A percentile compares a stretch with the other conserved stretches of the same genome.
These are phyloP conservation scores for Blastomyces silverae DNA, from an alignment of 2,329 filamentous ascomycete genomes.

Conservation along the genomic window DNA sequence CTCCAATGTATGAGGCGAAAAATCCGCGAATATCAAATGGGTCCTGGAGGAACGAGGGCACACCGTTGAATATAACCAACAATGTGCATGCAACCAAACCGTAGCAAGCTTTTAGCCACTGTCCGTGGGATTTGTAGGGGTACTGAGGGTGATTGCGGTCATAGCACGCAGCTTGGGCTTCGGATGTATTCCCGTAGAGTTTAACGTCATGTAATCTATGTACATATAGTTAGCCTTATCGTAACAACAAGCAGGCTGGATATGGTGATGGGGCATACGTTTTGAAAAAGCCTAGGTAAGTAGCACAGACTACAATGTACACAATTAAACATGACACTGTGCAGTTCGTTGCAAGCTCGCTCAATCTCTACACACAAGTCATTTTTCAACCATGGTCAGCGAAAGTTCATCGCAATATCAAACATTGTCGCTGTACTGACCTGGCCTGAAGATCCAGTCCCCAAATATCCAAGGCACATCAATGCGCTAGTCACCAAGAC, in stretches of 20 bases:
- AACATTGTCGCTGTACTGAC: slow-evolving; percentile 25
- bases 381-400: slow-evolving; percentile 16
- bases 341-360: slow-evolving; percentile 36
- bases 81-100: slow-evolving; percentile 24
- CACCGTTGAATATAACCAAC: slow-evolving; percentile 24
- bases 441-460: slow-evolving; percentile 33
- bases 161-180: slow-evolving; percentile 23
- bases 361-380: slow-evolving; percentile 30
- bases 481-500: slow-evolving; percentile 38
- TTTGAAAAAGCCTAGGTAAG: slow-evolving; percentile 33
- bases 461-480: slow-evolving; percentile 39
- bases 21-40: slow-evolving; percentile 36
- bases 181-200: slow-evolving; percentile 36
- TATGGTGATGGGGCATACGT: slow-evolving; percentile 27
- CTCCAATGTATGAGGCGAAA: slow-evolving; percentile 38
- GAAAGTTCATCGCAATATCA: neutral
- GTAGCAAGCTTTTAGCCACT: slow-evolving; percentile 27
- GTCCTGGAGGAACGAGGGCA: slow-evolving; percentile 18
- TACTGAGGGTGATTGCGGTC: slow-evolving; percentile 25
- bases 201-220: slow-evolving; percentile 37
- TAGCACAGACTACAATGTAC: slow-evolving; percentile 38
- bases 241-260: neutral
- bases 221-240: neutral
- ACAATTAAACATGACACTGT: slow-evolving; percentile 39
- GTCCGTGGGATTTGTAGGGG: slow-evolving; percentile 29